Percentiles rank a stretch among this genome's conserved stretches.
These are phyloP conservation scores for Alternaria sp. DNA, from an alignment of 2,329 filamentous ascomycete genomes.

Conservation along the genomic window DNA sequence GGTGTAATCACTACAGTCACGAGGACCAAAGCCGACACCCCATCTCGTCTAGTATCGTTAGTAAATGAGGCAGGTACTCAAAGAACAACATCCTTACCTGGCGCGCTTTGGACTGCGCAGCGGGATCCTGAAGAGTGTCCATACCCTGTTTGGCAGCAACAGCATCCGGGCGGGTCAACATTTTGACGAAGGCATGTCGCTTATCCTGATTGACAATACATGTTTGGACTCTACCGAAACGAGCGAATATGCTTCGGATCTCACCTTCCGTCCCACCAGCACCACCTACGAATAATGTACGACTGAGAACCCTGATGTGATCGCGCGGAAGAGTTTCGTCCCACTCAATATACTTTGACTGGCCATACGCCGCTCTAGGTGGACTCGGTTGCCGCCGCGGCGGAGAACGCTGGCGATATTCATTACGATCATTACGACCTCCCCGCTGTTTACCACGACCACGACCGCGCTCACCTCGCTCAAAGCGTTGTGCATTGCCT, in stretches of 20 bases:
- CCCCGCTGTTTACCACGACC: constrained; percentile 59
- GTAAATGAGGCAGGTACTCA: constrained; percentile 11
- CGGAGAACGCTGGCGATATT: constrained; percentile 91
- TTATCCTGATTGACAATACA: constrained; percentile 99
- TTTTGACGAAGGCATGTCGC: constrained; percentile 98
- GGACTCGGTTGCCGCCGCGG: constrained; percentile 68
- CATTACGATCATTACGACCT: constrained; percentile 56
- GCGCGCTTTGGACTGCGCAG: constrained; percentile 71
- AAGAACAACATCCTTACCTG: constrained; percentile 41
- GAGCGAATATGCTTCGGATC: constrained; percentile 79
- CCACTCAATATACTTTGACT: constrained; percentile 79
- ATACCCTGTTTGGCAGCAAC: constrained; percentile 85
- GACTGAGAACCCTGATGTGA: constrained; percentile 84
- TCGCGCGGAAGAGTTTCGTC: constrained; percentile 78
- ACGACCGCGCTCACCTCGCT: constrained; percentile 65
- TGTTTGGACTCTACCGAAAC: constrained; percentile 89
- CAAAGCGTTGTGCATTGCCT: constrained; percentile 63
- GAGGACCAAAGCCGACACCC: constrained; percentile 96
- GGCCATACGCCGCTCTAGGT: constrained; percentile 48
- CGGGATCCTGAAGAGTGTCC: constrained; percentile 78
- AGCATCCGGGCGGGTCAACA: constrained; percentile 89
- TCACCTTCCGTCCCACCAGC: constrained; percentile 80
- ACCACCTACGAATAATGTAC: constrained; percentile 95
- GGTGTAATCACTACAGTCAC: constrained; percentile 96
- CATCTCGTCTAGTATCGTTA: constrained; percentile 77